These are phyloP conservation scores for Aspergillus quadricinctus DNA, from an alignment of 2,329 filamentous ascomycete genomes.

Conservation along the genomic window DNA sequence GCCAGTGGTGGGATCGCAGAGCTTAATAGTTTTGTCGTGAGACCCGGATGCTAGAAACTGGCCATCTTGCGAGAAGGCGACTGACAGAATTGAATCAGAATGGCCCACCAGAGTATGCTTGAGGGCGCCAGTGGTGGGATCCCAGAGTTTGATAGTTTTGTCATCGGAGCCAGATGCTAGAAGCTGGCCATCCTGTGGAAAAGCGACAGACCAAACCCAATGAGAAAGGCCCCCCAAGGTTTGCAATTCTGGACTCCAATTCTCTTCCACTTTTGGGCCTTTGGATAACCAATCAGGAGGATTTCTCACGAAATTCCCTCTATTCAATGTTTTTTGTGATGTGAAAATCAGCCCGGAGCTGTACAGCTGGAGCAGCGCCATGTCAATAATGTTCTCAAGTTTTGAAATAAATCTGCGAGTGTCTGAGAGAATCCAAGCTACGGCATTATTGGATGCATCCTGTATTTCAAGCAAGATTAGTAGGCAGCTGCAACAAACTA, in stretches of 20 bases:
- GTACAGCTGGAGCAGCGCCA: too few relatives aligned
- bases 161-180: constrained; percentile 17
- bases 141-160: constrained; percentile 10
- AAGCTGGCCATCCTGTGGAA: constrained; percentile 15
- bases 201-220: constrained; percentile 12
- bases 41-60: constrained; percentile 16
- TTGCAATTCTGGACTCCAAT: constrained; percentile 20
- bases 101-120: constrained; percentile 11
- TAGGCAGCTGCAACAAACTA: too few relatives aligned
- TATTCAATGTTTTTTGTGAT: too few relatives aligned
- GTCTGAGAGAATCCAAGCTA: too few relatives aligned
- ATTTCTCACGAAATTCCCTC: too few relatives aligned
- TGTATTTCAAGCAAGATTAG: too few relatives aligned
- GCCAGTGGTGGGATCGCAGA: constrained; percentile 4
- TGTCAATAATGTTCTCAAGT: too few relatives aligned
- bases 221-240: constrained; percentile 19
- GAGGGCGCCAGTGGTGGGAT: neutral
- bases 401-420: too few relatives aligned
- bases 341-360: too few relatives aligned
- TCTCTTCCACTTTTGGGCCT: neutral
- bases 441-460: too few relatives aligned
- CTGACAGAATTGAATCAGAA: constrained; percentile 4
- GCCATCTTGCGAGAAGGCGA: constrained; percentile 18
- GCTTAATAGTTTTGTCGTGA: constrained; percentile 8
- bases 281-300: too few relatives aligned